These are phyloP conservation scores for Sarocladium kiliense DNA, from an alignment of 2,329 filamentous ascomycete species.

Conservation along the genomic window DNA sequence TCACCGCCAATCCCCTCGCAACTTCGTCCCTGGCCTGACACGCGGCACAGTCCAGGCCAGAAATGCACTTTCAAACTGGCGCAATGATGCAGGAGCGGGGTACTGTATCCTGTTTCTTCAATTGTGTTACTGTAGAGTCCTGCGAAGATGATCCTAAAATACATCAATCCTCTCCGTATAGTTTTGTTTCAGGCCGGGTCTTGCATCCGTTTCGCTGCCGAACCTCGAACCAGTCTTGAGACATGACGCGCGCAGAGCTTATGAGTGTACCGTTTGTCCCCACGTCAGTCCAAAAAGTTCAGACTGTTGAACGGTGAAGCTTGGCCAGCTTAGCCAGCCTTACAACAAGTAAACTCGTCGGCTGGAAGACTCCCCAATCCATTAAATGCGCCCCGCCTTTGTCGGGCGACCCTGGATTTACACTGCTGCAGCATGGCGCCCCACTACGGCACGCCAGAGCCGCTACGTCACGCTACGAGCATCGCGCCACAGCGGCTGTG, in stretches of 20 bases:
- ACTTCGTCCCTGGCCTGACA: no score
- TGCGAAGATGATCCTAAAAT: no score
- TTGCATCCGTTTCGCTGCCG: background rate
- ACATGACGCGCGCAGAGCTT: no score
- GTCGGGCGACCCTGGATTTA: background rate
- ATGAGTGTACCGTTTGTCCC: background rate
- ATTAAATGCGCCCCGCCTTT: background rate
- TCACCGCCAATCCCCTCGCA: no score
- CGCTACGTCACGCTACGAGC: constrained; percentile 1
- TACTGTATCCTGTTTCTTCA: no score
- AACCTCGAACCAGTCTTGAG: no score
- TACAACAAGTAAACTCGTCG: background rate
- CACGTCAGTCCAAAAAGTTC: no score
- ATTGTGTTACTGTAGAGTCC: no score
- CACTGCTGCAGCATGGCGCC: background rate
- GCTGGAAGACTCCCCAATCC: background rate
- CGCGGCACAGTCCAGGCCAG: no score
- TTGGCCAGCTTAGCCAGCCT: background rate
- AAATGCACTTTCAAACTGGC: no score
- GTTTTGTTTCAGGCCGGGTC: background rate
- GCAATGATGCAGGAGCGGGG: no score
- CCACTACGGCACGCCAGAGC: background rate
- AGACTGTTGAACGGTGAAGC: background rate
- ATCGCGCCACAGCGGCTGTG: background rate
- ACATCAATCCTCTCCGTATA: no score